Evolutionary conservation across 106 monocot genomes (phyloP).

Genomic region (Chionographis japonica): DNA sequence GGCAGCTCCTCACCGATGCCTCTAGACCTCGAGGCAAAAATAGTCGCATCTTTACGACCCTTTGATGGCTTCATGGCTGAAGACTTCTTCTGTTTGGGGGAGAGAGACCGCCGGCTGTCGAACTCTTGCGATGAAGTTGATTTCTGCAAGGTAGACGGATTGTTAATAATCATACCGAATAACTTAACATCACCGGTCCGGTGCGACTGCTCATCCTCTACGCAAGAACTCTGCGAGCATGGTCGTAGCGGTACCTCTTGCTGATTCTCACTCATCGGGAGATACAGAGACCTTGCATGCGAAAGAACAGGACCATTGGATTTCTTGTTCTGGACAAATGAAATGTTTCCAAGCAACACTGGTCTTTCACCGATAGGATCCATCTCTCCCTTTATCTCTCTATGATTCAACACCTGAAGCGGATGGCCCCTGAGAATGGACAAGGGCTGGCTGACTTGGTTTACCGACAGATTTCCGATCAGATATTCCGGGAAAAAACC

Average conservation of each 20-base stretch:
- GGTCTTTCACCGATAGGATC: slow-evolving; percentile 4
- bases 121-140: too few species aligned
- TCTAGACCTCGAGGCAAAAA: slow-evolving; percentile 4
- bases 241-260: slow-evolving; percentile 14
- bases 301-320: not conserved
- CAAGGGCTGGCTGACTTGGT: slow-evolving; percentile 9
- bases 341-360: slow-evolving; percentile 1
- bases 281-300: slow-evolving; percentile 5
- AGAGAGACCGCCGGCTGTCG: slow-evolving; percentile 14
- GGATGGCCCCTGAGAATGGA: slow-evolving; percentile 43
- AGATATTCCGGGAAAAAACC: slow-evolving; percentile 17
- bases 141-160: slow-evolving; percentile 26
- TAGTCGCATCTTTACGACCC: not conserved
- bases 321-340: slow-evolving; percentile 11
- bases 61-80: slow-evolving; percentile 3
- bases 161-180: slow-evolving; percentile 77
- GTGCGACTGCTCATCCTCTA: slow-evolving; percentile 26
- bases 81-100: slow-evolving; percentile 17
- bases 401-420: slow-evolving; percentile 21
- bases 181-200: slow-evolving; percentile 73
- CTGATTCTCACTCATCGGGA: slow-evolving; percentile 13
- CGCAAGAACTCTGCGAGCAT: slow-evolving; percentile 10
- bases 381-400: slow-evolving; percentile 12
- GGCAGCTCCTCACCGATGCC: slow-evolving; percentile 23
- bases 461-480: slow-evolving; percentile 11